These are phyloP conservation scores for Fraxinus latifolia DNA, from an alignment of 305 asterid species.

Conservation along the genomic window DNA sequence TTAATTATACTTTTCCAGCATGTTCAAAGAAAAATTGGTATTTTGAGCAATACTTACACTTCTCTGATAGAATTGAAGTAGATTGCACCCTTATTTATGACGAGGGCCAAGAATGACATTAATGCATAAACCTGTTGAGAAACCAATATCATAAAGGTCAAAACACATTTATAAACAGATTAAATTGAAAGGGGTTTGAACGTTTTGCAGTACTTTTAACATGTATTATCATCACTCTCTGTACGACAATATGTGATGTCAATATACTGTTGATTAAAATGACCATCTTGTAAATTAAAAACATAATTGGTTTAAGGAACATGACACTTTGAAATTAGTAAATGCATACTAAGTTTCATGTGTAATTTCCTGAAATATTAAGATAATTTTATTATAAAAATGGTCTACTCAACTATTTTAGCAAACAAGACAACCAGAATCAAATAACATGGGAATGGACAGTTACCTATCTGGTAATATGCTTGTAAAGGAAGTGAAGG, in stretches of 20 bases:
- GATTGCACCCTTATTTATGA: constrained; percentile 67
- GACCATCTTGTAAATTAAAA: not conserved
- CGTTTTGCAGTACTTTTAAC: not conserved
- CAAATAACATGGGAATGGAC: not conserved
- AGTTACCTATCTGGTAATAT: not conserved
- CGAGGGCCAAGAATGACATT: constrained; percentile 83
- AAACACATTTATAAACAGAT: constrained; percentile 2
- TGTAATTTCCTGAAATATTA: not conserved
- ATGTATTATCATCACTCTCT: not conserved
- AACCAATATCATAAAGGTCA: constrained; percentile 31
- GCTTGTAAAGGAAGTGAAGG: not conserved
- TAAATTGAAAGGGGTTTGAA: not conserved
- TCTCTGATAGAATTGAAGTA: constrained; percentile 95
- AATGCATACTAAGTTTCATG: not conserved
- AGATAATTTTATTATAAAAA: not conserved
- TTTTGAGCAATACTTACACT: constrained; percentile 59
- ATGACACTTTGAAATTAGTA: not conserved
- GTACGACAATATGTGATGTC: not conserved
- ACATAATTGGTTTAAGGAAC: not conserved
- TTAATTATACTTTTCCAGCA: not conserved
- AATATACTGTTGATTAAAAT: not conserved
- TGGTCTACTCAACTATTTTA: not conserved
- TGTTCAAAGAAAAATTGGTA: constrained; percentile 1
- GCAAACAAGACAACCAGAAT: not conserved
- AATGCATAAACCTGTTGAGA: constrained; percentile 83